These are phyloP conservation scores for Pisolithus orientalis DNA, from an alignment of 768 basidiomycete species.

Conservation along the genomic window DNA sequence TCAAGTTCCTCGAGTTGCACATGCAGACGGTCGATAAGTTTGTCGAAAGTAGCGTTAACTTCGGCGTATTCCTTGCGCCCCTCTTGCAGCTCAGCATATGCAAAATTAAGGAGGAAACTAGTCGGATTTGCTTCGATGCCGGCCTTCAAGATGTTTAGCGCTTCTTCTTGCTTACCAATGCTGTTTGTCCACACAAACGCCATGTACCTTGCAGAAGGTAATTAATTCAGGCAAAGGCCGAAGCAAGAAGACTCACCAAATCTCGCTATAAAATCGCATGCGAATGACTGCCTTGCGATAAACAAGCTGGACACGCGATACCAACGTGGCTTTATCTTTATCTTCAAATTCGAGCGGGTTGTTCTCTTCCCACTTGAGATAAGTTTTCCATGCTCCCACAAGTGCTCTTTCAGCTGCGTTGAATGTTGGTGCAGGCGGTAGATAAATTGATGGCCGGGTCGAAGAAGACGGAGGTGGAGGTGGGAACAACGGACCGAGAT, in stretches of 20 bases:
- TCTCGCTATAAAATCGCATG: constrained; percentile 92
- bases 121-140: constrained; percentile 86
- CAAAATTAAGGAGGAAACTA: constrained; percentile 88
- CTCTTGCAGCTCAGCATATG: constrained; percentile 73
- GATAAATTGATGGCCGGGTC: constrained; percentile 40
- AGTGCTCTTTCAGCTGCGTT: constrained; percentile 63
- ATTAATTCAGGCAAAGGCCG: constrained; percentile 1
- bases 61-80: constrained; percentile 55
- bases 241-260: constrained; percentile 55
- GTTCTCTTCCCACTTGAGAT: constrained; percentile 91
- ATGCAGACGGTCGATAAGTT: constrained; percentile 62
- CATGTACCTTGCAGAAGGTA: constrained; percentile 63
- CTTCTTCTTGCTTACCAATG: constrained; percentile 77
- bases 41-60: constrained; percentile 67
- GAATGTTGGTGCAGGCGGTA: constrained; percentile 72
- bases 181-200: constrained; percentile 78
- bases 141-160: constrained; percentile 67
- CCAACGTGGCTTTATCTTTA: constrained; percentile 61
- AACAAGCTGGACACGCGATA: constrained; percentile 69
- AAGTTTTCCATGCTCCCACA: constrained; percentile 85
- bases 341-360: constrained; percentile 93
- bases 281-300: constrained; percentile 86
- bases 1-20: constrained; percentile 59
- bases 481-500: constrained; percentile 56
- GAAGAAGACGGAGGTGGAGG: constrained; percentile 38